phyloP scores from a whole-genome alignment of 441 rosid species.

The Populus hybrid region DNA sequence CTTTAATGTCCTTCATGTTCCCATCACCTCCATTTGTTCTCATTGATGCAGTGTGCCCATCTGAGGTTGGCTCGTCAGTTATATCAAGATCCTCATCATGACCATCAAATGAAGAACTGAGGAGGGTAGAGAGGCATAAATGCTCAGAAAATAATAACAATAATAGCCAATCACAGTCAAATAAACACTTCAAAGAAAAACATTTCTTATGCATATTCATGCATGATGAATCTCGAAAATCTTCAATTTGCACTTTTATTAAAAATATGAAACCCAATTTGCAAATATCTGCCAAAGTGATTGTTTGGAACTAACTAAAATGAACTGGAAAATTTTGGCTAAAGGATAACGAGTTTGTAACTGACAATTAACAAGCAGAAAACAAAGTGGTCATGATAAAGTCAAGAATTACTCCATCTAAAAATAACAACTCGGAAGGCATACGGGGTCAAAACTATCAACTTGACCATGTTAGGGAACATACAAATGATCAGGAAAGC shows the following conservation, averaged over 20 bases:
- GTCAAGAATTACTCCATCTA: background rate
- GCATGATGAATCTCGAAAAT: background rate
- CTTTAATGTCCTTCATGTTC: conserved; percentile 40
- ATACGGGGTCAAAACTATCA: background rate
- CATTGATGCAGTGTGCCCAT: conserved; percentile 33
- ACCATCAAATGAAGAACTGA: conserved; percentile 85
- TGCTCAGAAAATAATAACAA: background rate
- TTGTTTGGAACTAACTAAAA: background rate
- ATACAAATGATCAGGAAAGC: background rate
- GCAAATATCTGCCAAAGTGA: background rate
- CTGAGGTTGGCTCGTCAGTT: conserved; percentile 52
- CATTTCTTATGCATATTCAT: background rate
- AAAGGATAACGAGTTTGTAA: background rate
- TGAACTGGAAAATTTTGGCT: background rate
- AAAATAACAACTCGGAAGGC: background rate
- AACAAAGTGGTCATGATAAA: conserved; percentile 3
- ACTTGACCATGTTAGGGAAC: background rate
- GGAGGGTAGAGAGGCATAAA: conserved; percentile 19
- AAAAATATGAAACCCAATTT: background rate
- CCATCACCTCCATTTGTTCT: conserved; percentile 60
- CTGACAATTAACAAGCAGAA: conserved; percentile 10
- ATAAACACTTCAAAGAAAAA: background rate
- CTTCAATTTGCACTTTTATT: background rate
- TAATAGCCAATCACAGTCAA: conserved; percentile 1
- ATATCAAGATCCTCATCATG: conserved; percentile 66